phyloP scores from a whole-genome alignment of 2,329 filamentous ascomycete species.

The Paracoccidioides brasiliensis region DNA sequence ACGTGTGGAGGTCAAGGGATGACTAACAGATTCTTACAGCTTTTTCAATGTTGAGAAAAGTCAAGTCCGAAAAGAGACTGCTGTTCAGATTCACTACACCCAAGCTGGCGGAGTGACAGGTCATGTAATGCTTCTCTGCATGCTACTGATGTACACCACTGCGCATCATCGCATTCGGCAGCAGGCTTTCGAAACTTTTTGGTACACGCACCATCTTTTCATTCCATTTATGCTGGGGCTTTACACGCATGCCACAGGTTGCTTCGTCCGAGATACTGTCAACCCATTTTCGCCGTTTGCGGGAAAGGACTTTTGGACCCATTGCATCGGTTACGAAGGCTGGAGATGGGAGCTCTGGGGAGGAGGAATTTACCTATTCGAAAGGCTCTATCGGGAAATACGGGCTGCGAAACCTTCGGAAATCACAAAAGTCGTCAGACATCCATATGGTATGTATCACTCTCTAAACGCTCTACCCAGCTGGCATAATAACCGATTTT shows the following conservation, averaged over 20 bases:
- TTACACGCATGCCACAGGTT: slow-evolving; percentile 91
- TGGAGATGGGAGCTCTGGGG: slow-evolving; percentile 94
- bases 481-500: background rate
- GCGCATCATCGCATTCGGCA: slow-evolving; percentile 87
- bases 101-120: slow-evolving; percentile 86
- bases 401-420: slow-evolving; percentile 69
- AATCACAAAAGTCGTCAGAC: slow-evolving; percentile 86
- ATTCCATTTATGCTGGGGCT: slow-evolving; percentile 86
- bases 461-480: slow-evolving; percentile 17
- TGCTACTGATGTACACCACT: slow-evolving; percentile 96
- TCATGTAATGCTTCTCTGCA: slow-evolving; percentile 97
- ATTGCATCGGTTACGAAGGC: slow-evolving; percentile 89
- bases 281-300: slow-evolving; percentile 71
- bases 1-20: background rate
- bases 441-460: slow-evolving; percentile 67
- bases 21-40: slow-evolving; percentile 34
- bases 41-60: slow-evolving; percentile 89
- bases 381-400: slow-evolving; percentile 84
- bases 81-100: slow-evolving; percentile 82
- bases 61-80: slow-evolving; percentile 67
- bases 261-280: slow-evolving; percentile 79
- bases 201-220: slow-evolving; percentile 99
- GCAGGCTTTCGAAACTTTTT: slow-evolving; percentile 96
- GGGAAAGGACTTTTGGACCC: slow-evolving; percentile 67
- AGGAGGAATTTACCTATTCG: slow-evolving; percentile 71